Percentiles rank a stretch among this genome's conserved stretches.
Conservation (phyloP, 2,329 filamentous ascomycete species). For the Clarireedia sp. region DNA sequence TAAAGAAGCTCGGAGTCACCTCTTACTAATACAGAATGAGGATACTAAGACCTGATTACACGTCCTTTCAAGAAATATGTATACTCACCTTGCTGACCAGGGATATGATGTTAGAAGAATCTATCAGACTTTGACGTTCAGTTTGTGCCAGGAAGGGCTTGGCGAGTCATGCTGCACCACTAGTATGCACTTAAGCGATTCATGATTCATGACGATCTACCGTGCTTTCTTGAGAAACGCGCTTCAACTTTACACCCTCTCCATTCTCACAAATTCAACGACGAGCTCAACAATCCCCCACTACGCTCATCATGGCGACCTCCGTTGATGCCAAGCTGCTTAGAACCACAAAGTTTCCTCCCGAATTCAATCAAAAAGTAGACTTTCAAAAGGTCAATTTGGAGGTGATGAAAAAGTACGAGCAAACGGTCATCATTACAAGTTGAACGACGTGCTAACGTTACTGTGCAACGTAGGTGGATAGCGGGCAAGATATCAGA, state of each 20-base stretch:
- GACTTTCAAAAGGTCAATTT: conserved; percentile 97
- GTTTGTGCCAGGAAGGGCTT: background rate
- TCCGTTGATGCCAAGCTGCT: conserved; percentile 84
- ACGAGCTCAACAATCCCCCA: background rate
- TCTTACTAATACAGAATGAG: too few species aligned
- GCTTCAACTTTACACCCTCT: background rate
- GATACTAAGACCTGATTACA: too few species aligned
- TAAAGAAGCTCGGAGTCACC: too few species aligned
- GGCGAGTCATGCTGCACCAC: background rate
- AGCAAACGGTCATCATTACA: conserved; percentile 19
- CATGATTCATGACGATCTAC: background rate
- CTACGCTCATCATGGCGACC: conserved; percentile 54
- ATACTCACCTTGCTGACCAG: too few species aligned
- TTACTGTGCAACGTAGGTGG: conserved; percentile 55
- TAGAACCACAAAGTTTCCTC: conserved; percentile 85
- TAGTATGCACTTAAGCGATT: background rate
- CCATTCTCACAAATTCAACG: background rate
- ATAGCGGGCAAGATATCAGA: conserved; percentile 81
- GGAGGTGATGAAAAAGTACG: conserved; percentile 94
- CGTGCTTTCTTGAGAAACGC: background rate
- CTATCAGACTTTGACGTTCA: too few species aligned
- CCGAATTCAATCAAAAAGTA: conserved; percentile 90
- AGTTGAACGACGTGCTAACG: conserved; percentile 14
- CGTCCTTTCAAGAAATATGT: too few species aligned
- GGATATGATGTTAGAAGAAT: too few species aligned